Base-by-base conservation (phyloP, 2,329 filamentous ascomycete genomes). In the Cytospora piceae region DNA sequence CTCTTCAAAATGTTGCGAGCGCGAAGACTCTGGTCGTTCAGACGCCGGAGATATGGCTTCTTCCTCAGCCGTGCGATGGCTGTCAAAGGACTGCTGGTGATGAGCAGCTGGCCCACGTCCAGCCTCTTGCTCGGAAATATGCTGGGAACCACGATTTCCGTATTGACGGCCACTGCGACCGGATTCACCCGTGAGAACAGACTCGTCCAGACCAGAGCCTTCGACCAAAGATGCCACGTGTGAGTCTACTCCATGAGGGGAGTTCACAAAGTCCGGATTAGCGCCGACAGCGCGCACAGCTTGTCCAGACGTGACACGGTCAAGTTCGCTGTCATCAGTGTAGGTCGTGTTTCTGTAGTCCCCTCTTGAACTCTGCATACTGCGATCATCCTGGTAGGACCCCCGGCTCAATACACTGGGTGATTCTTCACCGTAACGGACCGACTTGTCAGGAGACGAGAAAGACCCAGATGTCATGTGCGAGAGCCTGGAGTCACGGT, bases 181-280 rank as follows among this genome's bases (percentile, higher is more conserved):
- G 15, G 87, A 89, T 12, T 81, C 83, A 17, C 78, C 80, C 3
- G 87, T 94, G 61, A 97, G 74, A 15, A 90, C 85, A 2, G 93
- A 96, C 60, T 85, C 84, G 5, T 87, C 84, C 20, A 87, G 75
- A 76, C 84, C 80, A 0, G 93, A 94, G 22, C 93, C 92, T 71
- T 95, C 90, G 1, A 89, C 80, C 8, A 98, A 81, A 20, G 94
- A 97, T 9, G 94, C 94, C 14, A 98, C 94, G 12, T 91, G 91
- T 17, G 94, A 97, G 76, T 97, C 94, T 0, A 96, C 88, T 2
- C 86, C 92, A 39, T 88, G 74, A 2, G 86, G 87, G 1, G 87
- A 88, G 71, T 93, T 88, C 3, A 96, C 84, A 73, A 93, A 90
- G 70, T 92, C 84, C 2, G 93, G 90, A 71, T 92, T 96, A 14